phyloP scores from a whole-genome alignment of 345 rosid genomes.

The Brassica incana region DNA sequence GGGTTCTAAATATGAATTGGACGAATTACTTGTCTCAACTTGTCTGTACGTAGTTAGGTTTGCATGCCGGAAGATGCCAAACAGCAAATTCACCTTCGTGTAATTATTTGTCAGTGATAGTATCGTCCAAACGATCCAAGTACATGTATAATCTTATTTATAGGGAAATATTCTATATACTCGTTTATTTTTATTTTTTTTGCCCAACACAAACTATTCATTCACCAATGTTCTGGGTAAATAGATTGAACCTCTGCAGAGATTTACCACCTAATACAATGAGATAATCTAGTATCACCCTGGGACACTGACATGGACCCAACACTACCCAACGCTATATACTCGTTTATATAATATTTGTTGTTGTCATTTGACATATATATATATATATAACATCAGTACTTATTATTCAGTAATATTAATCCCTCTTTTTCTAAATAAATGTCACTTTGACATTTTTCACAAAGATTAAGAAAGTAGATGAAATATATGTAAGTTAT shows the following conservation, averaged over 20 bases:
- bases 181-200: no score
- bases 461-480: no score
- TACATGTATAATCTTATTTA: constrained; percentile 1
- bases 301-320: no score
- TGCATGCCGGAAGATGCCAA: constrained; percentile 46
- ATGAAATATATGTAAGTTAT: no score
- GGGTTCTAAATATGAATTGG: not conserved
- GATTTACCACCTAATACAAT: no score
- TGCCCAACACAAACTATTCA: no score
- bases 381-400: not conserved
- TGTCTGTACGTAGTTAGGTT: constrained; percentile 38
- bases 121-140: constrained; percentile 33
- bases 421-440: no score
- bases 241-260: no score
- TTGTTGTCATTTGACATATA: constrained; percentile 12
- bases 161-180: not conserved
- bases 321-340: not conserved
- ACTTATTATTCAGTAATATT: not conserved
- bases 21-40: constrained; percentile 24
- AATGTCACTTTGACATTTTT: no score
- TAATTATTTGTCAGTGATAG: constrained; percentile 30
- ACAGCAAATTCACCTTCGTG: constrained; percentile 38
- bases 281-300: no score
- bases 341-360: not conserved
- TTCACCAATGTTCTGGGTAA: no score